These are phyloP conservation scores for Fagopyrum esculentum DNA, from an alignment of 148 eudicot species.

Conservation along the genomic window DNA sequence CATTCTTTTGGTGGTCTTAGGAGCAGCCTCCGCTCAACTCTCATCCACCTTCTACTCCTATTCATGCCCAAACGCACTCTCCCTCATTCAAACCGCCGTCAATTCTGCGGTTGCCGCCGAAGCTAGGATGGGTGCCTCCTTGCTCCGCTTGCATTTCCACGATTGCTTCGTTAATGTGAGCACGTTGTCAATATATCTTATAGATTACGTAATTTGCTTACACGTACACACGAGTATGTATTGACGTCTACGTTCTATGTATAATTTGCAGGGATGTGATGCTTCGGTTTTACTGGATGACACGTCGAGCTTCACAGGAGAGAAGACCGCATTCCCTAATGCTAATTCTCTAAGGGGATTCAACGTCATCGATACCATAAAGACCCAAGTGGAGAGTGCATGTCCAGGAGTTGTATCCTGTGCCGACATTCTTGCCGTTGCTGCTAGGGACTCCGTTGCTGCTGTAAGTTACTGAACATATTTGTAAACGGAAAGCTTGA, in stretches of 20 bases:
- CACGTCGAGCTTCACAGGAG: constrained; percentile 16
- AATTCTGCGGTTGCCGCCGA: constrained; percentile 18
- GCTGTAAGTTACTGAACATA: neutral
- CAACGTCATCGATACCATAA: constrained; percentile 17
- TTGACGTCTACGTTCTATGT: neutral
- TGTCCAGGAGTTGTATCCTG: constrained; percentile 15
- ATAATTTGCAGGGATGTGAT: constrained; percentile 14
- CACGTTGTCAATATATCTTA: neutral
- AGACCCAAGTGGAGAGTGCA: constrained; percentile 7
- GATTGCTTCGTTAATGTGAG: constrained; percentile 29
- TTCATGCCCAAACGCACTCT: constrained; percentile 20
- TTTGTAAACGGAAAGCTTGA: too few relatives aligned
- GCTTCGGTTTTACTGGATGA: constrained; percentile 16
- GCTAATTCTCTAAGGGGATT: constrained; percentile 13
- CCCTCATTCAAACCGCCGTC: constrained; percentile 16
- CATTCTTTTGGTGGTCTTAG: neutral
- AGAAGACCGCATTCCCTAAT: constrained; percentile 16
- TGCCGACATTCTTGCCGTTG: constrained; percentile 18
- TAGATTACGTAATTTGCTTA: neutral
- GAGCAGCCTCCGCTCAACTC: constrained; percentile 17
- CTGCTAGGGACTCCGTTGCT: constrained; percentile 16
- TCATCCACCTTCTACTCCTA: constrained; percentile 18
- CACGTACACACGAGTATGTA: too few relatives aligned
- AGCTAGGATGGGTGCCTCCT: constrained; percentile 25
- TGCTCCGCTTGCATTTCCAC: constrained; percentile 31